Conservation (phyloP, 176 grass and related monocot species). For the Aegilops tauschii region DNA sequence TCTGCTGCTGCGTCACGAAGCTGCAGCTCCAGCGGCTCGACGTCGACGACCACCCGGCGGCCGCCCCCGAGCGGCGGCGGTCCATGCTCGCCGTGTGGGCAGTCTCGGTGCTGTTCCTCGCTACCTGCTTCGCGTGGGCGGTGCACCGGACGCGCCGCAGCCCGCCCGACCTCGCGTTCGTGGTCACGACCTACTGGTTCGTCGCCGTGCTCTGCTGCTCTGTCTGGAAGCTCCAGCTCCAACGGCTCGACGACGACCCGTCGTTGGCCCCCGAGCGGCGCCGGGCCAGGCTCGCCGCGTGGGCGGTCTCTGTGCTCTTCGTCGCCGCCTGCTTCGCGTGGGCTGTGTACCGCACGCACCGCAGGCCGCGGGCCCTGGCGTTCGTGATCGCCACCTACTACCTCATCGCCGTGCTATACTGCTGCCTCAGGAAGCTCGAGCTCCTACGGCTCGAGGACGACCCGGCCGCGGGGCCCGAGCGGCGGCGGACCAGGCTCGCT, state of each 20-base stretch:
- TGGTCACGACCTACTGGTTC: slow-evolving; percentile 12
- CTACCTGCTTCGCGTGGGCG: not conserved
- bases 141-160: slow-evolving; percentile 2
- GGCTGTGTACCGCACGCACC: slow-evolving; percentile 3
- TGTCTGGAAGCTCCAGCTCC: not conserved
- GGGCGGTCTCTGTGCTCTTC: not conserved
- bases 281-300: not conserved
- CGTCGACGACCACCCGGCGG: not conserved
- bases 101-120: not conserved
- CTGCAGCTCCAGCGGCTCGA: not conserved
- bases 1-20: slow-evolving; percentile 10
- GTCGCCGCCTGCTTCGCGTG: not conserved
- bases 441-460: not conserved
- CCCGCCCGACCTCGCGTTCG: not conserved
- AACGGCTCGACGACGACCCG: not conserved
- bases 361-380: not conserved
- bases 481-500: not conserved
- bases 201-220: slow-evolving; percentile 3
- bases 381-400: slow-evolving; percentile 1
- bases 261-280: not conserved
- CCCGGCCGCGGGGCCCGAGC: not conserved
- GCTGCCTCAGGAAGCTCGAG: slow-evolving; percentile 10
- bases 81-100: too few species aligned
- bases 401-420: slow-evolving; percentile 1
- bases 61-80: too few species aligned